Evolutionary conservation across 768 basidiomycete species (phyloP), one percentile per base, ranked within the genome.

Genomic region (Leucocoprinus birnbaumii): DNA sequence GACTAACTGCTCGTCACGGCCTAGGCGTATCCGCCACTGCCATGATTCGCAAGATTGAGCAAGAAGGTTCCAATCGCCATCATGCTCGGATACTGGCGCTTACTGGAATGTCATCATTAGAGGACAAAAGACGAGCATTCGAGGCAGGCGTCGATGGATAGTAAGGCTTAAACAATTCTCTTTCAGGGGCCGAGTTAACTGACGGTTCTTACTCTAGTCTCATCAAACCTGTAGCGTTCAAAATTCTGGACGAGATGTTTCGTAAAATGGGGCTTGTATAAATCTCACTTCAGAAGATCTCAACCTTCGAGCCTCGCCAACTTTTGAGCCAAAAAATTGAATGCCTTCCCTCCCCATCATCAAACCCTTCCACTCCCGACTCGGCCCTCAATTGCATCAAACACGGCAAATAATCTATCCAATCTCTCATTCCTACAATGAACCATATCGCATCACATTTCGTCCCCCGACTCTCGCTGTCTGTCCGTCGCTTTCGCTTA

Each of bases 181-280:
- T 34, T 46, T 25, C 24, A 44, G 41, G 48, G 52, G 37, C 26
- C 35, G 6, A 10, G 22, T 42, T 51, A 31, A 31, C 52, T 56
- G 26, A 61, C n/a, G n/a, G n/a, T n/a, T 26, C 18, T 40, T 34
- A 48, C 62, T 58, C 0, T 58, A 95, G 94, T 64, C 80, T 96
- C 18, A 91, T 97, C 55, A 98, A 98, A 69, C 95, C 95, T 10
- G 93, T 98, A 18, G 90, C 91, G n/a, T 90, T 98, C 73, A 92
- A 88, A 65, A 93, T 87, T 14, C 71, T 98, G 18, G 88, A 94
- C 53, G 83, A 86, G 60, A 89, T 90, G 83, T 91, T 93, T 65
- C 78, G 79, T 53, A 87, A 82, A 68, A 74, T 92, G 41, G 87
- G 88, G 24, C 72, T 78, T 21, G 65, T 71, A 56, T 73, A 62